Percentiles rank a stretch among this genome's conserved stretches.
These are phyloP conservation scores for Ephemerocybe angulata DNA, from an alignment of 768 basidiomycete genomes.

Conservation along the genomic window DNA sequence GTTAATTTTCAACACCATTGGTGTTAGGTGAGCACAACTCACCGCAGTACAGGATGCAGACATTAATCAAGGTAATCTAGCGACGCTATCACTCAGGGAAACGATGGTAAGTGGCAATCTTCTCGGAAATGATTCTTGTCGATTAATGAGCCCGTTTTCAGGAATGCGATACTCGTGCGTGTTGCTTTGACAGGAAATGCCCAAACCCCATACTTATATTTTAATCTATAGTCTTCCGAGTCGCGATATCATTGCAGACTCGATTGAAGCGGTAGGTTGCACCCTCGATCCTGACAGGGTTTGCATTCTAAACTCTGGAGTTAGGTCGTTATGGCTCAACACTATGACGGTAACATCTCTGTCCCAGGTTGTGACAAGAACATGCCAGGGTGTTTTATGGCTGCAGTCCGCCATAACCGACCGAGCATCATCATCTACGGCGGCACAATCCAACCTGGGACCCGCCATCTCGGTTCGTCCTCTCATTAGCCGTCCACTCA, in stretches of 20 bases:
- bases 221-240: conserved; percentile 60
- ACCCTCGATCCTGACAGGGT: not conserved
- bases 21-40: too few species aligned
- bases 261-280: conserved; percentile 70
- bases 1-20: conserved; percentile 80
- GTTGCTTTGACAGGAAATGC: not conserved
- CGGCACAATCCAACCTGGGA: conserved; percentile 78
- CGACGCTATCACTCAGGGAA: conserved; percentile 89
- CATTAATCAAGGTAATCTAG: too few species aligned
- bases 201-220: not conserved
- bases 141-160: conserved; percentile 22
- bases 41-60: too few species aligned
- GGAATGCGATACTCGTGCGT: conserved; percentile 87
- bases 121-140: not conserved
- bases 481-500: too few species aligned
- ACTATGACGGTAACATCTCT: conserved; percentile 85
- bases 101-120: conserved; percentile 55
- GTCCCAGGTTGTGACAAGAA: conserved; percentile 91
- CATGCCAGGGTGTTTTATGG: conserved; percentile 88
- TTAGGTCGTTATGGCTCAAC: conserved; percentile 48
- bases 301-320: not conserved
- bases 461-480: conserved; percentile 57
- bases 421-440: conserved; percentile 88
- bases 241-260: conserved; percentile 88
- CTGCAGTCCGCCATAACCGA: conserved; percentile 81